Evolutionary conservation across 2,329 filamentous ascomycete genomes (phyloP).

Genomic region (Fusarium decemcellulare): DNA sequence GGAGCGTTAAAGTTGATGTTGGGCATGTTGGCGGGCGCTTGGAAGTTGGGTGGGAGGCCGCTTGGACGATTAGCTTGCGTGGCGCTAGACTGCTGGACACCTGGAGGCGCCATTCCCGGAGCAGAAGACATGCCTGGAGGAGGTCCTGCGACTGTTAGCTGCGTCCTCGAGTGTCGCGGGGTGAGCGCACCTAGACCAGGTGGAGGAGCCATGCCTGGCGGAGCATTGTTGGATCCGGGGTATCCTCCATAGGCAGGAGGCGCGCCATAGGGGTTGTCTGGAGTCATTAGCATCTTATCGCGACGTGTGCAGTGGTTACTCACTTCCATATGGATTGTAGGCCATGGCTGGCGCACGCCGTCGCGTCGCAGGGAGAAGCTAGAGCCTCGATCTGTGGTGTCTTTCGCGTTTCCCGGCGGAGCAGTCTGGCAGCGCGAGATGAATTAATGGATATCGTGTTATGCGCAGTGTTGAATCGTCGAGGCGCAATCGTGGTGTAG

Average conservation of each 20-base stretch:
- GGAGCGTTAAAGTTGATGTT: constrained; percentile 99
- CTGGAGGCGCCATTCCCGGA: constrained; percentile 85
- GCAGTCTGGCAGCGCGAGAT: constrained; percentile 11
- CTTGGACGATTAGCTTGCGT: constrained; percentile 85
- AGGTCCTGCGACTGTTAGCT: constrained; percentile 66
- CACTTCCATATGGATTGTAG: constrained; percentile 74
- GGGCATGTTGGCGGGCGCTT: constrained; percentile 91
- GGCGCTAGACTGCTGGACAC: constrained; percentile 81
- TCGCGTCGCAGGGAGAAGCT: constrained; percentile 24
- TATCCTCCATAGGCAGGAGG: constrained; percentile 82
- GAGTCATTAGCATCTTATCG: constrained; percentile 22
- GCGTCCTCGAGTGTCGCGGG: not conserved
- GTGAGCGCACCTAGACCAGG: constrained; percentile 82
- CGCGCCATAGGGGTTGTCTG: constrained; percentile 75
- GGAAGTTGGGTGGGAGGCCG: constrained; percentile 86
- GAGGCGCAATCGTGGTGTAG: constrained; percentile 36
- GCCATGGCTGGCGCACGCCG: constrained; percentile 59
- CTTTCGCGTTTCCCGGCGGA: constrained; percentile 3
- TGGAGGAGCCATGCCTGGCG: constrained; percentile 81
- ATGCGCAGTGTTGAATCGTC: constrained; percentile 24
- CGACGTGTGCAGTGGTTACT: constrained; percentile 25
- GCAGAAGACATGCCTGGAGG: constrained; percentile 85
- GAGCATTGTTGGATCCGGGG: constrained; percentile 68
- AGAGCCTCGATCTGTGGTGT: not conserved
- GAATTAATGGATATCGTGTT: not conserved